phyloP scores from a whole-genome alignment of 495 filamentous ascomycete species.

The Aspergillus sparsus region DNA sequence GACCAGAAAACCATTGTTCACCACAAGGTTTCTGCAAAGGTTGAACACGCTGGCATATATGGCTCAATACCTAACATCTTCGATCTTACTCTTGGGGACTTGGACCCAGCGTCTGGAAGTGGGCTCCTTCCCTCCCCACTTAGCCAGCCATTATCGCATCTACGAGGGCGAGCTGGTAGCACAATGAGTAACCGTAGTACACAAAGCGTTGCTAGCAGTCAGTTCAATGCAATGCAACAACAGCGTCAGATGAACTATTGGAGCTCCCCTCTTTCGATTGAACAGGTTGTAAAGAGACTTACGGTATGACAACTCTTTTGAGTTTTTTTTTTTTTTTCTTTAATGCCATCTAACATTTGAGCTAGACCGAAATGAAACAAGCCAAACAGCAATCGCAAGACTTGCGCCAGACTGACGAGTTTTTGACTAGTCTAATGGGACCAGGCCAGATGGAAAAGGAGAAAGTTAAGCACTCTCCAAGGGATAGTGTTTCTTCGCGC shows the following conservation, averaged over 20 bases:
- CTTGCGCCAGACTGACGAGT: slow-evolving; percentile 76
- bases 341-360: slow-evolving; percentile 20
- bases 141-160: slow-evolving; percentile 55
- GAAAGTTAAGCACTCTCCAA: slow-evolving; percentile 39
- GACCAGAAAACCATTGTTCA: slow-evolving; percentile 98
- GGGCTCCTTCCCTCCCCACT: slow-evolving; percentile 65
- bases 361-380: slow-evolving; percentile 79
- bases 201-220: slow-evolving; percentile 58
- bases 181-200: slow-evolving; percentile 60
- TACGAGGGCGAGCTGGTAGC: slow-evolving; percentile 72
- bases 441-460: slow-evolving; percentile 69
- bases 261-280: slow-evolving; percentile 85
- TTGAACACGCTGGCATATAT: slow-evolving; percentile 88
- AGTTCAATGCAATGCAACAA: slow-evolving; percentile 61
- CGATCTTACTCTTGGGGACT: slow-evolving; percentile 86
- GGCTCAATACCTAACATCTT: slow-evolving; percentile 65
- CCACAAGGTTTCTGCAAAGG: slow-evolving; percentile 94
- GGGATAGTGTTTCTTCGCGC: slow-evolving; percentile 39
- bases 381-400: slow-evolving; percentile 87
- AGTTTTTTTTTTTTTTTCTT: neutral
- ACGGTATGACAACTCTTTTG: slow-evolving; percentile 64
- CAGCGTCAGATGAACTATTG: slow-evolving; percentile 75
- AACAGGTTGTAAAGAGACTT: slow-evolving; percentile 91
- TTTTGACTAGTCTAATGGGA: slow-evolving; percentile 71
- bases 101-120: slow-evolving; percentile 70